Evolutionary conservation across 78 protist species (phyloP).

Genomic region (Dictyostelium citrinum): DNA sequence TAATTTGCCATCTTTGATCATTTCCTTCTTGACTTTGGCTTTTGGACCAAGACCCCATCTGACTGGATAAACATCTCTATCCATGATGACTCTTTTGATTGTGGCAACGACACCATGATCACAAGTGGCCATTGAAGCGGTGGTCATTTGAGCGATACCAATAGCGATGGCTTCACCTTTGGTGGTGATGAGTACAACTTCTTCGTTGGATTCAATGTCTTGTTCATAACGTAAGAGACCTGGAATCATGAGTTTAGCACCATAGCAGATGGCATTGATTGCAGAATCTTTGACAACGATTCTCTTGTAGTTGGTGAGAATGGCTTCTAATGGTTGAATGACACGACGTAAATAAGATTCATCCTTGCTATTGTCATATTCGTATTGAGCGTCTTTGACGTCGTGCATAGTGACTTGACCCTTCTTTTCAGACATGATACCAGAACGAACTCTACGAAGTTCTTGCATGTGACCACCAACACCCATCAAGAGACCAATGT

Average conservation of each 20-base stretch:
- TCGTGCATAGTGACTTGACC: slow-evolving; percentile 99
- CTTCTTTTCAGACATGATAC: slow-evolving; percentile 93
- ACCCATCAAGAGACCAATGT: slow-evolving; percentile 98
- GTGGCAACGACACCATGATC: slow-evolving; percentile 99
- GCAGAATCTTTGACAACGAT: slow-evolving; percentile 99
- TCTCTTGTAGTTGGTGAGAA: slow-evolving; percentile 95
- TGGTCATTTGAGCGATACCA: slow-evolving; percentile 99
- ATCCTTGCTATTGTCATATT: slow-evolving; percentile 86
- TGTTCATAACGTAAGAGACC: slow-evolving; percentile 98
- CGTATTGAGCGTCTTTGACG: slow-evolving; percentile 98
- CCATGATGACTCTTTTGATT: slow-evolving; percentile 99
- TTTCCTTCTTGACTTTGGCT: slow-evolving; percentile 94
- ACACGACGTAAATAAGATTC: slow-evolving; percentile 98
- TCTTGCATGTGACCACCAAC: slow-evolving; percentile 99
- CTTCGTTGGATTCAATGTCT: slow-evolving; percentile 94
- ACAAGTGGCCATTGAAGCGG: slow-evolving; percentile 94
- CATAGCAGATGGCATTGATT: slow-evolving; percentile 99
- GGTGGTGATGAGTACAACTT: slow-evolving; percentile 98
- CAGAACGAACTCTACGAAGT: slow-evolving; percentile 89
- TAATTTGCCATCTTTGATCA: slow-evolving; percentile 96
- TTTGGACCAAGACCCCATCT: slow-evolving; percentile 99
- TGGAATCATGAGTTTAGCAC: slow-evolving; percentile 98
- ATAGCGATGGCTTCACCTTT: slow-evolving; percentile 99
- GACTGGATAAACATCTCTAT: slow-evolving; percentile 99
- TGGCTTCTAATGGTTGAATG: slow-evolving; percentile 97